Evolutionary conservation across 306 rosid genomes (phyloP).

Genomic region (Biancaea sappan): DNA sequence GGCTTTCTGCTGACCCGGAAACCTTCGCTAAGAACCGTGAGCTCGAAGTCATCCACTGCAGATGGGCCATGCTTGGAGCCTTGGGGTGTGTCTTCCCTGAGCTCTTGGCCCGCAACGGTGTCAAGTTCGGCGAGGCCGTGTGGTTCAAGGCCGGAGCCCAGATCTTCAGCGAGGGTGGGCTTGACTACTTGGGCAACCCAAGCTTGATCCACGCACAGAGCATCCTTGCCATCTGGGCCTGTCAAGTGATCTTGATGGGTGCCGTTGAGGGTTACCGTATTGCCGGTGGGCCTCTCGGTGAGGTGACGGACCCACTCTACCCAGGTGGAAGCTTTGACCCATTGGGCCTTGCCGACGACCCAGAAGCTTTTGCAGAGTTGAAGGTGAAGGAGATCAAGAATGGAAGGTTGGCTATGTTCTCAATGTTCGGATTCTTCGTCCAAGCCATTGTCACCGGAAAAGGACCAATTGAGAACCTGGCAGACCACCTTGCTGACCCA

Average conservation of each 20-base stretch:
- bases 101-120: slow-evolving; percentile 61
- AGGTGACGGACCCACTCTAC: slow-evolving; percentile 62
- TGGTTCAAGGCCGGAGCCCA: slow-evolving; percentile 76
- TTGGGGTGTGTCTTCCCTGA: slow-evolving; percentile 66
- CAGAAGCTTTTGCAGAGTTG: slow-evolving; percentile 65
- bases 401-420: slow-evolving; percentile 65
- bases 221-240: slow-evolving; percentile 67
- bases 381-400: slow-evolving; percentile 69
- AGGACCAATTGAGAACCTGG: slow-evolving; percentile 64
- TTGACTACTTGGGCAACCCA: slow-evolving; percentile 71
- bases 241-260: slow-evolving; percentile 63
- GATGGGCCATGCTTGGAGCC: slow-evolving; percentile 79
- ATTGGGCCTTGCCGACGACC: slow-evolving; percentile 67
- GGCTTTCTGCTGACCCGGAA: slow-evolving; percentile 72
- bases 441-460: slow-evolving; percentile 70
- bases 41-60: slow-evolving; percentile 59
- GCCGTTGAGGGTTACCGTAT: slow-evolving; percentile 66
- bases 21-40: slow-evolving; percentile 61
- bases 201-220: slow-evolving; percentile 69
- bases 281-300: slow-evolving; percentile 66
- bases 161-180: slow-evolving; percentile 69
- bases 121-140: slow-evolving; percentile 62
- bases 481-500: slow-evolving; percentile 68
- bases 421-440: slow-evolving; percentile 67
- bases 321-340: slow-evolving; percentile 74